A percentile compares a stretch with the other conserved stretches of the same genome.
These are phyloP conservation scores for Pisolithus tinctorius DNA, from an alignment of 768 basidiomycete genomes.

Conservation along the genomic window DNA sequence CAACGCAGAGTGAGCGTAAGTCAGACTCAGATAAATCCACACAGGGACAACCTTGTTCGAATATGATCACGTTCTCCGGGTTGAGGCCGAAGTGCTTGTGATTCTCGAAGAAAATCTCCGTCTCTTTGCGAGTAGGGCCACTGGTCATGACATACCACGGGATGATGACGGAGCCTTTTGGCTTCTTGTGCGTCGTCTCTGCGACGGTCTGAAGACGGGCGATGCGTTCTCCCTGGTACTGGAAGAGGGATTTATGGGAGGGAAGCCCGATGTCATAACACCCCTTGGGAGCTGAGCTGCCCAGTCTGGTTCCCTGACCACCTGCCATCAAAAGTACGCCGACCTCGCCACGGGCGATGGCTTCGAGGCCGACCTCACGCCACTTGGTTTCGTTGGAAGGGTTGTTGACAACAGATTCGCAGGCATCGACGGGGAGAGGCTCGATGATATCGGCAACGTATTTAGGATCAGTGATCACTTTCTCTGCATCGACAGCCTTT, in stretches of 20 bases:
- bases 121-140: slow-evolving; percentile 85
- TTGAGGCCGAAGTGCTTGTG: slow-evolving; percentile 80
- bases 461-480: slow-evolving; percentile 35
- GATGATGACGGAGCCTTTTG: slow-evolving; percentile 59
- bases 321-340: slow-evolving; percentile 98
- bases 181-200: slow-evolving; percentile 44
- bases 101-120: slow-evolving; percentile 76
- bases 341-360: slow-evolving; percentile 76
- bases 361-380: slow-evolving; percentile 71
- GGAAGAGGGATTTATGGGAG: slow-evolving; percentile 90
- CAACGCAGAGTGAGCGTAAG: background rate
- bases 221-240: slow-evolving; percentile 97
- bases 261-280: slow-evolving; percentile 97
- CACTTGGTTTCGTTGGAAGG: slow-evolving; percentile 61
- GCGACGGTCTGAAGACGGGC: slow-evolving; percentile 75
- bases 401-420: slow-evolving; percentile 52
- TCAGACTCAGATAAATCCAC: background rate
- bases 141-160: slow-evolving; percentile 99
- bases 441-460: slow-evolving; percentile 50
- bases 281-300: slow-evolving; percentile 90
- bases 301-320: slow-evolving; percentile 93
- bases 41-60: slow-evolving; percentile 77
- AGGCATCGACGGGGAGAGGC: slow-evolving; percentile 74
- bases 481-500: slow-evolving; percentile 67
- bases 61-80: slow-evolving; percentile 78